These are phyloP conservation scores for Heterobasidion occidentale DNA, from an alignment of 1,284 basidiomycete genomes.

Conservation along the genomic window DNA sequence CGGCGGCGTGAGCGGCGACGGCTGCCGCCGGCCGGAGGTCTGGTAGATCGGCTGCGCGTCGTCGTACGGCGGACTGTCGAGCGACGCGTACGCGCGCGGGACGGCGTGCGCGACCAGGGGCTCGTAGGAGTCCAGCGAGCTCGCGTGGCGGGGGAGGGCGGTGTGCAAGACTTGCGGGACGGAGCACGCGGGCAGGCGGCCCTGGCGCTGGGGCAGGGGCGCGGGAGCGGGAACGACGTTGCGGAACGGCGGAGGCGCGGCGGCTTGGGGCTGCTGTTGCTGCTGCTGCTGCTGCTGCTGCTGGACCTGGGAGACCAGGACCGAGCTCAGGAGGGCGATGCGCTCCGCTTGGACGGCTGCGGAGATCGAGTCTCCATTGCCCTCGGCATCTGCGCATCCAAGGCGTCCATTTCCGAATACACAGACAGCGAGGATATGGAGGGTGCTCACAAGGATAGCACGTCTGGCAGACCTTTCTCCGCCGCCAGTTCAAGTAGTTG, in stretches of 20 bases:
- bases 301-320: conserved; percentile 31
- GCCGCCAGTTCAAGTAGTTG: conserved; percentile 80
- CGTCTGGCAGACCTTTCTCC: conserved; percentile 83
- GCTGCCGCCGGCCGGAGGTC: conserved; percentile 35
- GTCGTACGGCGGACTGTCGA: conserved; percentile 31
- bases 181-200: background rate
- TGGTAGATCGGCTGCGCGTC: conserved; percentile 55
- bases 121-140: conserved; percentile 1
- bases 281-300: background rate
- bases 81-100: conserved; percentile 37
- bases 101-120: conserved; percentile 21
- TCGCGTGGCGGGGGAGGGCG: conserved; percentile 1
- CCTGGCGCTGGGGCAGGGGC: background rate
- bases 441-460: conserved; percentile 67
- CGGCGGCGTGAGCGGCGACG: background rate
- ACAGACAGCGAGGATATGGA: conserved; percentile 6
- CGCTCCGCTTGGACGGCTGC: conserved; percentile 76
- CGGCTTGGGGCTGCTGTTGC: conserved; percentile 19
- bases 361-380: conserved; percentile 77
- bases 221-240: conserved; percentile 7
- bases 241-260: conserved; percentile 13
- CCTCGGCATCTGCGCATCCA: conserved; percentile 56
- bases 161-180: background rate
- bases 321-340: conserved; percentile 64
- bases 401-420: no score